Conservation (phyloP, 1,139 yeast genomes). For the Scheffersomyces stambukii region DNA sequence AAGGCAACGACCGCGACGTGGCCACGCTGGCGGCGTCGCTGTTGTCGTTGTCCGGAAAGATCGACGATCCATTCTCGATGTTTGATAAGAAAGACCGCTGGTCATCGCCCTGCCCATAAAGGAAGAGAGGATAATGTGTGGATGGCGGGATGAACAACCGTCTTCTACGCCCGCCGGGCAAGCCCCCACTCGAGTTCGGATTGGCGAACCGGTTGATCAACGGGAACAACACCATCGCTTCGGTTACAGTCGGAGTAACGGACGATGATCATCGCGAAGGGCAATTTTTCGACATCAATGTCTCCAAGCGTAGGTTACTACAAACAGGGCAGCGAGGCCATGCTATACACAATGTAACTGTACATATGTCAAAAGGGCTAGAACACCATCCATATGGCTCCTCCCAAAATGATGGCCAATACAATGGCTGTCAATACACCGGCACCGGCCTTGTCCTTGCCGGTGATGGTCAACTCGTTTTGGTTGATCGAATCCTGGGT, state of each 20-base stretch:
- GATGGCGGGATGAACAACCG: constrained; percentile 66
- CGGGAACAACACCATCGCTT: constrained; percentile 45
- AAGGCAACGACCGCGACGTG: constrained; percentile 60
- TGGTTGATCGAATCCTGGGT: constrained; percentile 22
- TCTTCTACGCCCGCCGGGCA: constrained; percentile 38
- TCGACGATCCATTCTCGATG: constrained; percentile 39
- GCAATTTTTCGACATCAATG: too few species aligned
- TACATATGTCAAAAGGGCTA: too few species aligned
- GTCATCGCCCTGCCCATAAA: constrained; percentile 58
- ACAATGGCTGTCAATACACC: constrained; percentile 44
- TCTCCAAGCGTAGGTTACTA: too few species aligned
- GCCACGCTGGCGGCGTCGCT: constrained; percentile 52
- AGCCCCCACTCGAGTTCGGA: constrained; percentile 31
- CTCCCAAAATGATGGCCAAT: constrained; percentile 32
- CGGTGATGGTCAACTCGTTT: constrained; percentile 26
- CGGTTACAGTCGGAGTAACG: too few species aligned
- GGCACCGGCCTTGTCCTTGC: constrained; percentile 46
- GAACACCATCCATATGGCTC: constrained; percentile 44
- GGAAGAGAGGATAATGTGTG: constrained; percentile 61
- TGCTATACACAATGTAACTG: neutral
- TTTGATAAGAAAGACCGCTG: constrained; percentile 59
- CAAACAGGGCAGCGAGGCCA: neutral
- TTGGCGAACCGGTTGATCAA: constrained; percentile 41
- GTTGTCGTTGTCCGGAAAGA: constrained; percentile 35
- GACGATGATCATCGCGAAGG: too few species aligned